Evolutionary conservation across 495 filamentous ascomycete species (phyloP).

Genomic region (Talaromyces nanjingensis): DNA sequence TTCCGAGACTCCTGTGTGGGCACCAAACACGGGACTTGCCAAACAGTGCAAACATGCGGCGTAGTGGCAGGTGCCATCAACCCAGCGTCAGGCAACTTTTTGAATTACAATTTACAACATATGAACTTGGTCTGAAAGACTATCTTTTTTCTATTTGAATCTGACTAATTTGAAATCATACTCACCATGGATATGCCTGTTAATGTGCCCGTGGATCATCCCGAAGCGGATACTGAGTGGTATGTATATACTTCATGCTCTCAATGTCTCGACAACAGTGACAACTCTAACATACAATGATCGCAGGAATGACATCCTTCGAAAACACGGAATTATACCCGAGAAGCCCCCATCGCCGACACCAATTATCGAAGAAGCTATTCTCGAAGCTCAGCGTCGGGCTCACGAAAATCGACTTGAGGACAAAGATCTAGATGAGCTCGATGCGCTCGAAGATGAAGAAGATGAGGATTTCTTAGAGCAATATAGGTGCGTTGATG

Average conservation of each 20-base stretch:
- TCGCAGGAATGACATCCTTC: slow-evolving; percentile 93
- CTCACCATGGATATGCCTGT: slow-evolving; percentile 63
- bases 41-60: slow-evolving; percentile 43
- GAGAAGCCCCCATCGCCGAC: slow-evolving; percentile 94
- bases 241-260: slow-evolving; percentile 25
- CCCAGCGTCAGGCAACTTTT: background rate
- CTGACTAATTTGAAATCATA: background rate
- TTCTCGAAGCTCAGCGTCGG: slow-evolving; percentile 67
- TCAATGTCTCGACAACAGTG: slow-evolving; percentile 11
- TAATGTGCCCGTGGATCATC: slow-evolving; percentile 87
- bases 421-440: slow-evolving; percentile 86
- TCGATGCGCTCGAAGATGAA: slow-evolving; percentile 91
- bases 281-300: slow-evolving; percentile 7
- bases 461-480: slow-evolving; percentile 88
- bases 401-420: slow-evolving; percentile 88
- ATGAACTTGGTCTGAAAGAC: background rate
- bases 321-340: slow-evolving; percentile 90
- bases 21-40: slow-evolving; percentile 19
- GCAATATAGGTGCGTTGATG: slow-evolving; percentile 56
- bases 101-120: background rate
- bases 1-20: slow-evolving; percentile 38
- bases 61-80: background rate
- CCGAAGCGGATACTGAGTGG: slow-evolving; percentile 98
- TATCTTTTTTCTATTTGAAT: background rate
- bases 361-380: slow-evolving; percentile 91